These are phyloP conservation scores for Populus hybrid DNA, from an alignment of 441 rosid genomes.

Conservation along the genomic window DNA sequence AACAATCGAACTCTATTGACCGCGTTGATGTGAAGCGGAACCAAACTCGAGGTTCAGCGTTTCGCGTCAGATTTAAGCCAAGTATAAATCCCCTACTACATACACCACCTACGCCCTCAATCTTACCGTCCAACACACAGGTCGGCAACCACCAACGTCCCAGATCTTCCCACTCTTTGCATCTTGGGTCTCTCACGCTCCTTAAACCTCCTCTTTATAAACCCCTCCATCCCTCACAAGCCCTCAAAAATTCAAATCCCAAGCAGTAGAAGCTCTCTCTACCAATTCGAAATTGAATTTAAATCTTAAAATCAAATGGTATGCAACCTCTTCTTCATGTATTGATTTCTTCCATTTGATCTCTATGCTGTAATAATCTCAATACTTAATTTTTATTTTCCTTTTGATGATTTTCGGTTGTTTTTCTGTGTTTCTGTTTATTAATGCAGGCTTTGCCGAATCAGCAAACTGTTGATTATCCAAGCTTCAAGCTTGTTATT, in stretches of 20 bases:
- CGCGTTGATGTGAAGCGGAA: background rate
- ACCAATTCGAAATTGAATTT: too few relatives aligned
- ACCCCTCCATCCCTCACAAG: conserved; percentile 4
- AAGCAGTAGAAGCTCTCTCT: background rate
- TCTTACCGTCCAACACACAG: background rate
- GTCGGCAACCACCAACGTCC: background rate
- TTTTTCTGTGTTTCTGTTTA: background rate
- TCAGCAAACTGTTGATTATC: conserved; percentile 54
- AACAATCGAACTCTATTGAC: background rate
- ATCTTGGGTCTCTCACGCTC: conserved; percentile 22
- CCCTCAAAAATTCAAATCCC: background rate
- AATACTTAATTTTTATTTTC: background rate
- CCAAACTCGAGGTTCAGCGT: background rate
- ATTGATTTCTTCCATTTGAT: background rate
- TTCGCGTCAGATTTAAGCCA: background rate
- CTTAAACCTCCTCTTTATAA: conserved; percentile 27
- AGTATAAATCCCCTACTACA: background rate
- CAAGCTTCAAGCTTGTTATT: conserved; percentile 59
- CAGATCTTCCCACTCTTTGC: background rate
- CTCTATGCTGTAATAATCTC: background rate
- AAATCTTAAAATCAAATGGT: background rate
- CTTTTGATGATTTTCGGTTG: background rate
- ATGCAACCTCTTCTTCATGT: background rate
- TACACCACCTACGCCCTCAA: background rate
- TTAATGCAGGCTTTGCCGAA: conserved; percentile 43